These are phyloP conservation scores for Citrus inodora DNA, from an alignment of 345 rosid species.

Conservation along the genomic window DNA sequence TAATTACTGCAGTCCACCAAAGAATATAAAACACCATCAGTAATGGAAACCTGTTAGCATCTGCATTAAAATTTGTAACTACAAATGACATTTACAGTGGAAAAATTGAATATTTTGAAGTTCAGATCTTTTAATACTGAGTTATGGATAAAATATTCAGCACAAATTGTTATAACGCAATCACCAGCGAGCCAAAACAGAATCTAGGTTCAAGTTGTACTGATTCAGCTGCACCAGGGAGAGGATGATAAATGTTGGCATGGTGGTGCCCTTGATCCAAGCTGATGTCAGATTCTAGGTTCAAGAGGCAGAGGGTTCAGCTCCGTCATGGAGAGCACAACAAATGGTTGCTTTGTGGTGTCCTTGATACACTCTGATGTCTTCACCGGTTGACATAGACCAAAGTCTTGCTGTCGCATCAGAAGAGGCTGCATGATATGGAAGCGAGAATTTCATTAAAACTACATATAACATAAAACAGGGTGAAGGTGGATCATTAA, in stretches of 20 bases:
- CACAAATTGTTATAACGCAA: neutral
- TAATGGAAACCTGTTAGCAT: neutral
- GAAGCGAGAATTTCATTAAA: neutral
- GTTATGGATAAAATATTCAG: neutral
- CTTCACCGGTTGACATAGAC: conserved; percentile 66
- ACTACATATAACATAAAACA: neutral
- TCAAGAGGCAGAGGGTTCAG: conserved; percentile 52
- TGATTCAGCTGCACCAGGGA: neutral
- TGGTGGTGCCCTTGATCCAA: neutral
- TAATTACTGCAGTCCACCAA: too few relatives aligned
- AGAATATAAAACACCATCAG: neutral
- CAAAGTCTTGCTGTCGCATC: conserved; percentile 90
- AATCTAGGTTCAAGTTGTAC: neutral
- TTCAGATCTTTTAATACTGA: neutral
- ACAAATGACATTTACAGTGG: neutral
- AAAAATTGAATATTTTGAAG: too few relatives aligned
- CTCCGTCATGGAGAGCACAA: conserved; percentile 92
- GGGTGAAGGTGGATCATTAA: neutral
- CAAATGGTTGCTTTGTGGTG: conserved; percentile 94
- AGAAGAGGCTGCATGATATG: conserved; percentile 61
- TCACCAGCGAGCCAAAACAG: neutral
- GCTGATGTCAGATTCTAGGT: neutral
- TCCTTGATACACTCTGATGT: conserved; percentile 71
- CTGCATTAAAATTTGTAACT: neutral
- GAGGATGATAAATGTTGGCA: neutral